Conservation (phyloP, 345 rosid species). For the Eutrema heterophyllum region DNA sequence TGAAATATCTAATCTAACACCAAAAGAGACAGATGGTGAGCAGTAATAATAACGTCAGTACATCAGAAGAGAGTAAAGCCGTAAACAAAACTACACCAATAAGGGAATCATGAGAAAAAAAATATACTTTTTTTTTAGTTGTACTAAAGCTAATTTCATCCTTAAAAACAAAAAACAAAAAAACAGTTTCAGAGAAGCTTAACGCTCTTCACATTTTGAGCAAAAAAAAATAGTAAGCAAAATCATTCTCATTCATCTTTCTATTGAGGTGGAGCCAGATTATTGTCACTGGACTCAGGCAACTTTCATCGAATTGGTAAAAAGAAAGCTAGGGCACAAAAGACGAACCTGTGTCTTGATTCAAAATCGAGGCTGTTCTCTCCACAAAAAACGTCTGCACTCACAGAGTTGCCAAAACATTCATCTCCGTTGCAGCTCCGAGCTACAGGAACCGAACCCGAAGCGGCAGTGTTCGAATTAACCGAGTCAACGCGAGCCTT, state of each 20-base stretch:
- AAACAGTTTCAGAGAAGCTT: neutral
- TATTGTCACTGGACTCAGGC: neutral
- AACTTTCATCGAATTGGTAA: neutral
- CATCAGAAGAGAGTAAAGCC: conserved; percentile 25
- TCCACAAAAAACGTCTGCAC: conserved; percentile 41
- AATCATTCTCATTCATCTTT: neutral
- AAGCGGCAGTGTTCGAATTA: conserved; percentile 7
- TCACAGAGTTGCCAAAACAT: conserved; percentile 6
- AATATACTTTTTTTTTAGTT: neutral
- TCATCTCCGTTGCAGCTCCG: conserved; percentile 14
- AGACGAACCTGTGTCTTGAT: conserved; percentile 43
- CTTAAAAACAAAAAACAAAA: neutral
- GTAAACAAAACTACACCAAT: neutral
- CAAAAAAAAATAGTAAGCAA: neutral
- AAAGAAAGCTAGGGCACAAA: conserved; percentile 16
- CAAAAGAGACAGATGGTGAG: conserved; percentile 1
- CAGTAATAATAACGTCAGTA: neutral
- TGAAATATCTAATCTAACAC: conserved; percentile 18
- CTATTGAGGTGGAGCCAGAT: neutral
- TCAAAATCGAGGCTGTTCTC: conserved; percentile 49
- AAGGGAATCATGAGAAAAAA: neutral
- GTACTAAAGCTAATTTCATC: conserved; percentile 2
- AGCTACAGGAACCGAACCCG: conserved; percentile 13
- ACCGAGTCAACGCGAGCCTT: conserved; percentile 18
- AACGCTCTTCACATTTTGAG: neutral